Evolutionary conservation across 2,329 filamentous ascomycete genomes (phyloP).

Genomic region (Stemphylium lycopersici): DNA sequence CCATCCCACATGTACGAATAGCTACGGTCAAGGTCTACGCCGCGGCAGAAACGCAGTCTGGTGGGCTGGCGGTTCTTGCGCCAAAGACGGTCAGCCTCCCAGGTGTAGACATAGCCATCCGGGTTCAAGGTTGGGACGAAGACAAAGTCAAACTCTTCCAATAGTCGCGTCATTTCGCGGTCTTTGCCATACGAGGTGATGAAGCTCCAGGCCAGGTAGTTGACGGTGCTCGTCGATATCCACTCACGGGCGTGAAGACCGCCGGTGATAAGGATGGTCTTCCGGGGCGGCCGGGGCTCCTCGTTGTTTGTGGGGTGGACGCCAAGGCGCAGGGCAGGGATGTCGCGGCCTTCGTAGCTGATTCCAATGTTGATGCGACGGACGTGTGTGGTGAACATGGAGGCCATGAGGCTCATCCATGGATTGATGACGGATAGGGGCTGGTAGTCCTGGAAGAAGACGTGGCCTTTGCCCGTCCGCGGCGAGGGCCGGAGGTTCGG

Average conservation of each 20-base stretch:
- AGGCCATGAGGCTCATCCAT: constrained; percentile 89
- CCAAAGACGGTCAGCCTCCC: constrained; percentile 91
- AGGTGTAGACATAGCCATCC: constrained; percentile 93
- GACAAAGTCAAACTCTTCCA: constrained; percentile 85
- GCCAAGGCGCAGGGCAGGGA: constrained; percentile 80
- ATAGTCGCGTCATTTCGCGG: constrained; percentile 71
- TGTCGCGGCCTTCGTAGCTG: constrained; percentile 87
- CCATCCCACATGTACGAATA: constrained; percentile 87
- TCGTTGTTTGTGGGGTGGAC: constrained; percentile 59
- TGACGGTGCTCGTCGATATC: constrained; percentile 92
- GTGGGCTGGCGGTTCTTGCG: constrained; percentile 91
- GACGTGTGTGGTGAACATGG: constrained; percentile 86
- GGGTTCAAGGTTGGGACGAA: constrained; percentile 90
- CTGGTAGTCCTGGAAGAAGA: constrained; percentile 94
- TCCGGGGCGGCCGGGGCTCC: constrained; percentile 60
- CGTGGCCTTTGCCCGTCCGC: constrained; percentile 57
- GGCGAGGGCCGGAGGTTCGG: constrained; percentile 35
- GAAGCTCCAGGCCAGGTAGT: constrained; percentile 86
- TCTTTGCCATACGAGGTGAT: constrained; percentile 82
- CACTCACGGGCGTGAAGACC: constrained; percentile 95
- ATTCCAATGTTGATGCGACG: constrained; percentile 76
- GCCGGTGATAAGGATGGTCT: constrained; percentile 81
- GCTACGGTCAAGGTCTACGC: constrained; percentile 85
- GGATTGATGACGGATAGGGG: constrained; percentile 81
- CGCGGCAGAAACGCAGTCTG: constrained; percentile 79